Evolutionary conservation across 768 basidiomycete genomes (phyloP).

Genomic region (Boletellus ananas): DNA sequence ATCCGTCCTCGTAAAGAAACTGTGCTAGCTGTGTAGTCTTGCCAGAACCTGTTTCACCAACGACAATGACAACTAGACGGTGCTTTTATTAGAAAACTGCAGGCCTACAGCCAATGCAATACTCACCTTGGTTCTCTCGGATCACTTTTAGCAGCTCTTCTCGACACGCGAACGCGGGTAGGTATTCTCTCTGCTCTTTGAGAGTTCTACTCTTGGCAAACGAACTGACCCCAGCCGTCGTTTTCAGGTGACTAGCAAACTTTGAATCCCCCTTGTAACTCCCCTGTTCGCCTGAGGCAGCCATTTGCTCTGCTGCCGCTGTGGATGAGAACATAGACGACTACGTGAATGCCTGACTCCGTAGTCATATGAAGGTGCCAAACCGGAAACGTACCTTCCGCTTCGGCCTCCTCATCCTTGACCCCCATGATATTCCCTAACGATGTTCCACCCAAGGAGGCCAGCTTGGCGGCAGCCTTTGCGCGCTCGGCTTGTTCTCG

Average conservation of each 20-base stretch:
- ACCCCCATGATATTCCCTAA: slow-evolving; percentile 99
- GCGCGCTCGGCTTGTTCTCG: slow-evolving; percentile 94
- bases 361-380: slow-evolving; percentile 26
- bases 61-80: slow-evolving; percentile 77
- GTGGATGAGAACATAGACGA: slow-evolving; percentile 33
- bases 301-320: slow-evolving; percentile 53
- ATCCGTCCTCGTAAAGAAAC: slow-evolving; percentile 96
- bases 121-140: slow-evolving; percentile 89
- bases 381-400: slow-evolving; percentile 64
- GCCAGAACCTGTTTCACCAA: slow-evolving; percentile 99
- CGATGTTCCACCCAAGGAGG: slow-evolving; percentile 84
- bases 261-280: slow-evolving; percentile 93
- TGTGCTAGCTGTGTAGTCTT: slow-evolving; percentile 97
- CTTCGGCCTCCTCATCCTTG: slow-evolving; percentile 89
- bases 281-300: slow-evolving; percentile 51
- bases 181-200: slow-evolving; percentile 93
- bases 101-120: background rate
- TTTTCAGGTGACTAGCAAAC: slow-evolving; percentile 92
- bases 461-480: slow-evolving; percentile 94
- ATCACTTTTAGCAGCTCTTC: slow-evolving; percentile 87
- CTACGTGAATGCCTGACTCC: slow-evolving; percentile 82
- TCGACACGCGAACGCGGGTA: slow-evolving; percentile 96
- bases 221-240: slow-evolving; percentile 68
- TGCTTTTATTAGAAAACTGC: background rate
- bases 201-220: slow-evolving; percentile 81